Evolutionary conservation across 2,329 filamentous ascomycete species (phyloP), one percentile per base, ranked within the genome.

Genomic region (Myriosclerotinia duriaeana): DNA sequence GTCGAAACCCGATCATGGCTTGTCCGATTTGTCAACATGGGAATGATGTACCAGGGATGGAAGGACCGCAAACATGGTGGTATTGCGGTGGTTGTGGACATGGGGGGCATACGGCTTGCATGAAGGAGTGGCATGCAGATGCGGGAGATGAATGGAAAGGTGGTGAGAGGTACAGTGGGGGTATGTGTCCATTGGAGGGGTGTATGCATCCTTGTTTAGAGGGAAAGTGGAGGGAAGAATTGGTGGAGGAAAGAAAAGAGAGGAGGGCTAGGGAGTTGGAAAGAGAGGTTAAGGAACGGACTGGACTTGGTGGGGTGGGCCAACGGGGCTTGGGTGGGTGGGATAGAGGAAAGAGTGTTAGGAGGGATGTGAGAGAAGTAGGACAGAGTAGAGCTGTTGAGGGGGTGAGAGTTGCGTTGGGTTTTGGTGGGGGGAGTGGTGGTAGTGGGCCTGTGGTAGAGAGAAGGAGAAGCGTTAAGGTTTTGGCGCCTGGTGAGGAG

Each of bases 151-250:
- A 73, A 14, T 68, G 72, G 55, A 77, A 74, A 1, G 74, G 74
- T 1, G 78, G 78, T 22, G 76, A 78, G 15, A 63, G n/a, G 30
- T 34, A 52, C 5, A 60, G 54, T 60, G 84, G 83, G 58, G 87
- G 87, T 0, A 87, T 83, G 74, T 89, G 87, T 69, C 86, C 87
- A 1, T 76, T 87, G n/a, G 85, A 88, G 69, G 86, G 87, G 0
- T 89, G 87, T 72, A 83, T 86, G 3, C 87, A 89, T 71, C 84
- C 84, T 38, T 89, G 87, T 68, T 79, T 89, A 0, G 85, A 85
- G 0, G 84, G 85, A 0, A 78, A 78, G 46, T 87, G 85, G 77
- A 80, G 84, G 5, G 78, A 82, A 8, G 36, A 80, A 79, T 0
- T 78, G 78, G 3, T 77, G 80, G 5, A 80, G 79, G 42, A 76